Evolutionary conservation across 1,284 basidiomycete genomes (phyloP).

Genomic region (Dichomitus squalens): DNA sequence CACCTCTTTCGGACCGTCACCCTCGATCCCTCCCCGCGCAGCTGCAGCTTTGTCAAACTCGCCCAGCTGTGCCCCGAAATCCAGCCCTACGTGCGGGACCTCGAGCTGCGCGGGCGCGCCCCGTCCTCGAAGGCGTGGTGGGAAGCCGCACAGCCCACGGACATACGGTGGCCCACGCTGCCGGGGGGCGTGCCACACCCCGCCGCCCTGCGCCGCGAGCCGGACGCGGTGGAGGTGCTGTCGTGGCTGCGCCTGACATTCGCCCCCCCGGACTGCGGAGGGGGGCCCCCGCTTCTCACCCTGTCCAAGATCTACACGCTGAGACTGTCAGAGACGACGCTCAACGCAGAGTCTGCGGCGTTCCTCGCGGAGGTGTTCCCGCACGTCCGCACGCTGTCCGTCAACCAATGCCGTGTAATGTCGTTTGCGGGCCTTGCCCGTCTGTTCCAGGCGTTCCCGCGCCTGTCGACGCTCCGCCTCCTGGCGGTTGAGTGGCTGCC

Average conservation of each 20-base stretch:
- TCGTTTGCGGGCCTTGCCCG: slow-evolving; percentile 24
- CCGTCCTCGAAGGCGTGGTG: slow-evolving; percentile 9
- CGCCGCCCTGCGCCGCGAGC: slow-evolving; percentile 12
- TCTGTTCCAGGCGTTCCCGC: slow-evolving; percentile 19
- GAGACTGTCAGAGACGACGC: slow-evolving; percentile 5
- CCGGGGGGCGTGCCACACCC: not conserved
- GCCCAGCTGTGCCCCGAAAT: slow-evolving; percentile 16
- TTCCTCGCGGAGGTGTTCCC: slow-evolving; percentile 4
- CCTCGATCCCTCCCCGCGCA: slow-evolving; percentile 20
- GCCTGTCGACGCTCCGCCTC: slow-evolving; percentile 12
- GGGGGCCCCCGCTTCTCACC: not conserved
- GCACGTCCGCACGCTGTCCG: slow-evolving; percentile 12
- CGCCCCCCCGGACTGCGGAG: slow-evolving; percentile 4
- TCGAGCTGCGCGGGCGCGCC: slow-evolving; percentile 23
- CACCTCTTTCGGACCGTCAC: slow-evolving; percentile 32
- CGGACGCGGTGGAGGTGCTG: slow-evolving; percentile 1
- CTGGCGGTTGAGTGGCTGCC: slow-evolving; percentile 21
- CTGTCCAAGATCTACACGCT: not conserved
- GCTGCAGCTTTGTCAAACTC: slow-evolving; percentile 21
- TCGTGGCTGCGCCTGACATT: slow-evolving; percentile 8
- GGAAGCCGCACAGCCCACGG: slow-evolving; percentile 3
- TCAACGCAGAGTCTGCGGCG: slow-evolving; percentile 8
- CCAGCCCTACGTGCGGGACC: slow-evolving; percentile 18
- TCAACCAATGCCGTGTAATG: slow-evolving; percentile 26
- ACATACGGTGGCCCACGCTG: slow-evolving; percentile 22